phyloP scores from a whole-genome alignment of 1,284 basidiomycete genomes.

The Irpex lacteus region DNA sequence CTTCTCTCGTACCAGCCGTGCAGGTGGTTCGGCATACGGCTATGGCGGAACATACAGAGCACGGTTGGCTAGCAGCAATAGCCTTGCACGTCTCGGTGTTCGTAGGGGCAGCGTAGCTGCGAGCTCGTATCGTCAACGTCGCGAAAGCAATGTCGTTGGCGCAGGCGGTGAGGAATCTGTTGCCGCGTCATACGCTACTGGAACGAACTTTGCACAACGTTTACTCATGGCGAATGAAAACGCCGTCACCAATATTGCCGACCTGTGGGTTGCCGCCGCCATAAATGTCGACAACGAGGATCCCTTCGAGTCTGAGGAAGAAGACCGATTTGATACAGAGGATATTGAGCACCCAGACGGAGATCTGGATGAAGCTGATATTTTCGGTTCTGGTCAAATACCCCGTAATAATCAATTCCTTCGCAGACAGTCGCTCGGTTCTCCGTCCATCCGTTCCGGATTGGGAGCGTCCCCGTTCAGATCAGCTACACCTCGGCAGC shows the following conservation, averaged over 20 bases:
- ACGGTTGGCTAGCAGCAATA: conserved; percentile 37
- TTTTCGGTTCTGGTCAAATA: conserved; percentile 23
- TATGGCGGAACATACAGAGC: conserved; percentile 57
- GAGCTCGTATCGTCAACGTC: conserved; percentile 43
- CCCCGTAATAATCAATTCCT: conserved; percentile 24
- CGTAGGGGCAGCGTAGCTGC: conserved; percentile 45
- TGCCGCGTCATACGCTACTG: conserved; percentile 36
- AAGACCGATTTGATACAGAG: conserved; percentile 25
- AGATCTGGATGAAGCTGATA: conserved; percentile 32
- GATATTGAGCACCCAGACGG: conserved; percentile 27
- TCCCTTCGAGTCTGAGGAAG: conserved; percentile 53
- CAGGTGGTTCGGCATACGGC: conserved; percentile 78
- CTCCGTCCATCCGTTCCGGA: conserved; percentile 12
- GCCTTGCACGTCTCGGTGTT: conserved; percentile 29
- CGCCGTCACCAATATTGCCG: conserved; percentile 84
- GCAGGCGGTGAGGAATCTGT: conserved; percentile 38
- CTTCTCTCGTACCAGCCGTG: conserved; percentile 52
- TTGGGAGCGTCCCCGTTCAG: conserved; percentile 21
- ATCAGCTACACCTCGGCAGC: conserved; percentile 17
- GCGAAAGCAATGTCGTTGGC: conserved; percentile 40
- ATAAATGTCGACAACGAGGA: conserved; percentile 88
- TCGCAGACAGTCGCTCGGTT: conserved; percentile 16
- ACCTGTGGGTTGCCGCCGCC: conserved; percentile 91
- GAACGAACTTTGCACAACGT: conserved; percentile 80
- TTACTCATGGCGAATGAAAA: conserved; percentile 88